A percentile compares a stretch with the other conserved stretches of the same genome.
Evolutionary conservation across 495 filamentous ascomycete genomes (phyloP).

Genomic region (Podospora sp.): DNA sequence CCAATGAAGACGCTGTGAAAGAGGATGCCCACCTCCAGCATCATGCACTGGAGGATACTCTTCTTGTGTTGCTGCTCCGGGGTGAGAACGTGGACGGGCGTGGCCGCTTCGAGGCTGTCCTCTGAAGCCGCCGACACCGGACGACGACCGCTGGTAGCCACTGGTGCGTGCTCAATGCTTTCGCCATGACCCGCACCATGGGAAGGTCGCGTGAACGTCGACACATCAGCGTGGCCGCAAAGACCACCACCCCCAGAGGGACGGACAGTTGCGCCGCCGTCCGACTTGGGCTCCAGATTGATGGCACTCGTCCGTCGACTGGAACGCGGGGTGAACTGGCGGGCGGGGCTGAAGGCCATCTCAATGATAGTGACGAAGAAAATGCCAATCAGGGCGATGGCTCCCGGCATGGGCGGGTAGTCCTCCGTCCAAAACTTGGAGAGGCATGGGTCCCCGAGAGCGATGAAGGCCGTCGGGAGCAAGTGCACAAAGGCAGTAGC

Average conservation of each 20-base stretch:
- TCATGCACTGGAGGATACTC: conserved; percentile 72
- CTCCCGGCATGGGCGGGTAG: conserved; percentile 76
- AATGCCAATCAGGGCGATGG: conserved; percentile 75
- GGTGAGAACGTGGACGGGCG: conserved; percentile 28
- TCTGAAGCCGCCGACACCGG: conserved; percentile 1
- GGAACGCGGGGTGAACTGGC: conserved; percentile 34
- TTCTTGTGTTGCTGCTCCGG: conserved; percentile 54
- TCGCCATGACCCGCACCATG: not conserved
- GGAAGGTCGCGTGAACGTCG: conserved; percentile 22
- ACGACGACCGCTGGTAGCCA: not conserved
- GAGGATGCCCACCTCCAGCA: conserved; percentile 81
- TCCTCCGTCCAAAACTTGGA: conserved; percentile 71
- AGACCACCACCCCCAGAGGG: conserved; percentile 9
- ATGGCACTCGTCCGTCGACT: not conserved
- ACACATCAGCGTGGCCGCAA: conserved; percentile 21
- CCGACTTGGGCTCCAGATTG: not conserved
- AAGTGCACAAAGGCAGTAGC: conserved; percentile 87
- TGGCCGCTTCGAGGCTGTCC: conserved; percentile 32
- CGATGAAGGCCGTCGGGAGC: conserved; percentile 79
- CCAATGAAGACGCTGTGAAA: conserved; percentile 89
- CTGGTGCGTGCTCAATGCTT: conserved; percentile 20
- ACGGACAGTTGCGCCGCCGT: not conserved
- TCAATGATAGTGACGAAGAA: conserved; percentile 74
- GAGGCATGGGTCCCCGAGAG: conserved; percentile 77
- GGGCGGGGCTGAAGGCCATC: conserved; percentile 64